Evolutionary conservation across 192 early-diverging fungal species (phyloP), one percentile per base, ranked within the genome.

Genomic region (Gigaspora rosea): DNA sequence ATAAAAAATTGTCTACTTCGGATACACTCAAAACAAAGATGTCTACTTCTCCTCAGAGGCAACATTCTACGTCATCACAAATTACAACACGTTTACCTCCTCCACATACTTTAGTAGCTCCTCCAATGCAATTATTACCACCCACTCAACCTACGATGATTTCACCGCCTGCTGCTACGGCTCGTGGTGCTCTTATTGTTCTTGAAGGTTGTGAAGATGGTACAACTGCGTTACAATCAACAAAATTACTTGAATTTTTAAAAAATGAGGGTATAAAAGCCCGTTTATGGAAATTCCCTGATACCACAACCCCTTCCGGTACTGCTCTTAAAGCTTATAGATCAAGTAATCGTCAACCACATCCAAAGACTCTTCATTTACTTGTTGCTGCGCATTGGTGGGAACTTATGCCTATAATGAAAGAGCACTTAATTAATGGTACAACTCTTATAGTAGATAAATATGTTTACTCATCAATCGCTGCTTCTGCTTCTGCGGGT

Each of bases 161-260:
- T 12, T n/a, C 22, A 51, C 49, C 51, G 2, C 1, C 33, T 46
- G 32, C 49, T 5, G 56, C 15, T 2, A 22, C 41, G 15, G 5
- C 63, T 41, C 47, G 75, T 56, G 75, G 75, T 20, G 75, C 75
- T 57, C 16, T 76, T 22, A 76, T 76, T 47, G 75, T 76, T 41
- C 52, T 76, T 46, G 75, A 76, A 67, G 75, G 75, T 22, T 76
- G 65, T 58, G 75, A 76, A n/a, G 75, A 76, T 47, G 49, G 52
- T 22, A 41, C 72, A 36, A 59, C 63, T 2, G 8, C 75, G 3
- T 57, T 76, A 57, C 75, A 76, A 76, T 56, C 75, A 35, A 65
- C 35, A 8, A 66, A 76, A 46, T 57, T 76, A 32, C 18, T 67
- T 0, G 75, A 76, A 9, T 57, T 76, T 33, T 76, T 76, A 52